Evolutionary conservation across 495 filamentous ascomycete species (phyloP).

Genomic region (Antarctomyces pellizariae): DNA sequence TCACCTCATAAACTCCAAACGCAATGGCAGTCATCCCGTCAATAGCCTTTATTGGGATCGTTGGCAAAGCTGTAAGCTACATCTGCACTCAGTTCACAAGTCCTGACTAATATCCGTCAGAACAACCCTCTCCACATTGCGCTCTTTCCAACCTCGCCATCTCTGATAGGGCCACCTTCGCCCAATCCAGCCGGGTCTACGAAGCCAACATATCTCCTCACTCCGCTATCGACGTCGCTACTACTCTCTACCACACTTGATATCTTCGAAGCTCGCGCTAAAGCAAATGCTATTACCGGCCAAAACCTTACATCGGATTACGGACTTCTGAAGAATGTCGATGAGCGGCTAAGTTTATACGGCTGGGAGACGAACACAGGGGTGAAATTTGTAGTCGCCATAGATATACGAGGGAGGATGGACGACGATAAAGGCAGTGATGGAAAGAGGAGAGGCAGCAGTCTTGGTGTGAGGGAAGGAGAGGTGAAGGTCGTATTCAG

Average conservation of each 20-base stretch:
- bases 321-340: slow-evolving; percentile 74
- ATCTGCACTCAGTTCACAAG: too few species aligned
- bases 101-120: too few species aligned
- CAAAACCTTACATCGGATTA: slow-evolving; percentile 44
- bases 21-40: too few species aligned
- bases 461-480: slow-evolving; percentile 43
- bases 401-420: slow-evolving; percentile 54
- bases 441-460: slow-evolving; percentile 11
- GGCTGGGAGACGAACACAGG: slow-evolving; percentile 97
- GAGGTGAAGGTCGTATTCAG: slow-evolving; percentile 75
- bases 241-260: slow-evolving; percentile 78
- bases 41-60: too few species aligned
- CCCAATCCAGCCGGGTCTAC: slow-evolving; percentile 4
- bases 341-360: slow-evolving; percentile 78
- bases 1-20: too few species aligned
- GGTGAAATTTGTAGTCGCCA: slow-evolving; percentile 63
- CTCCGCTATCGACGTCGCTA: slow-evolving; percentile 68
- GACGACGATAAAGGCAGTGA: slow-evolving; percentile 11
- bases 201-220: slow-evolving; percentile 26
- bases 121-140: slow-evolving; percentile 90
- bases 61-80: too few species aligned
- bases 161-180: slow-evolving; percentile 4
- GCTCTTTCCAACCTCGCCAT: slow-evolving; percentile 58
- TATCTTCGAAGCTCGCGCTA: slow-evolving; percentile 62
- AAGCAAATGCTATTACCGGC: slow-evolving; percentile 34